These are phyloP conservation scores for Fusarium lateritium DNA, from an alignment of 2,329 filamentous ascomycete genomes.

Conservation along the genomic window DNA sequence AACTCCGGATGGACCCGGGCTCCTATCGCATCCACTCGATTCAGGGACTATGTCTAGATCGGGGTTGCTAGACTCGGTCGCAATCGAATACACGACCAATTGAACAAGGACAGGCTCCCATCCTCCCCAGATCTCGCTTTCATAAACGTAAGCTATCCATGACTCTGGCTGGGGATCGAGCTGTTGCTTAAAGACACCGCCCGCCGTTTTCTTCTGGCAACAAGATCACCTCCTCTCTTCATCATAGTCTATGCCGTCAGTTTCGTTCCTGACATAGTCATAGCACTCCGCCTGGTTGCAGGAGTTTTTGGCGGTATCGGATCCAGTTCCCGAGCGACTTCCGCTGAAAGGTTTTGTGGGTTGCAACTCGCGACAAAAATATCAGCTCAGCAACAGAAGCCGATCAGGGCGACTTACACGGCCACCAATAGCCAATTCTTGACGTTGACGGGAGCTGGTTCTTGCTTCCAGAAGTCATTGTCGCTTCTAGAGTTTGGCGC, in stretches of 20 bases:
- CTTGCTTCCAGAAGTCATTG: neutral
- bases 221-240: constrained; percentile 4
- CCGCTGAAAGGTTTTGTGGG: constrained; percentile 19
- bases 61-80: constrained; percentile 44
- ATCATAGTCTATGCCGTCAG: neutral
- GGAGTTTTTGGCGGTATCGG: constrained; percentile 7
- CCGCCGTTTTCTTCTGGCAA: constrained; percentile 16
- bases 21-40: constrained; percentile 49
- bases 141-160: constrained; percentile 48
- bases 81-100: constrained; percentile 47
- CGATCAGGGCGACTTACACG: constrained; percentile 2
- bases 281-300: neutral
- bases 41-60: constrained; percentile 48
- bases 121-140: constrained; percentile 45
- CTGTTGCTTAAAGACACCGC: constrained; percentile 35
- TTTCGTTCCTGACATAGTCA: neutral
- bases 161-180: constrained; percentile 32
- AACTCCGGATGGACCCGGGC: constrained; percentile 33
- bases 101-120: constrained; percentile 37
- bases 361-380: constrained; percentile 8
- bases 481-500: constrained; percentile 4
- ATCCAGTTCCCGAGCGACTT: constrained; percentile 13
- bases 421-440: neutral
- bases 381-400: constrained; percentile 11
- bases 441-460: neutral